These are phyloP conservation scores for Dryas octopetala DNA, from an alignment of 306 rosid species.

Conservation along the genomic window DNA sequence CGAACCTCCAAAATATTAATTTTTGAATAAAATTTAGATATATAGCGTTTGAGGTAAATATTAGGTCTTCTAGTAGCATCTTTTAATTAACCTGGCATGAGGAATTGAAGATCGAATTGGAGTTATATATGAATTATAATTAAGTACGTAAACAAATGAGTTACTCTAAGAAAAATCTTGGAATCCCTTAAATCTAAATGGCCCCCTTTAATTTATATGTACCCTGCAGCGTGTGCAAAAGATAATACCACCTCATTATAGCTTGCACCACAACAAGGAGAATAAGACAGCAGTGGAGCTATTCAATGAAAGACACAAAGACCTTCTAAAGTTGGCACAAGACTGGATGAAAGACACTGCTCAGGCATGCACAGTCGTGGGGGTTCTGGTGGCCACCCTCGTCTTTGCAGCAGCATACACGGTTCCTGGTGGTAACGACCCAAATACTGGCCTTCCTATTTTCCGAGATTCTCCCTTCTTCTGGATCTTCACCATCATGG, in stretches of 20 bases:
- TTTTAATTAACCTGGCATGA: no score
- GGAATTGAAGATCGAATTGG: no score
- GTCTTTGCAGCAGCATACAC: constrained; percentile 39
- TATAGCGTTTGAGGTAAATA: no score
- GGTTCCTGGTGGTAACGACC: constrained; percentile 5
- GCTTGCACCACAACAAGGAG: neutral
- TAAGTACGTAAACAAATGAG: no score
- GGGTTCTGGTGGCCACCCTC: constrained; percentile 33
- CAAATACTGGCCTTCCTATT: neutral
- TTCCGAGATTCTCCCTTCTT: constrained; percentile 14
- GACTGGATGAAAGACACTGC: constrained; percentile 28
- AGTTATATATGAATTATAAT: no score
- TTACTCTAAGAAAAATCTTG: no score
- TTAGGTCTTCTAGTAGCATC: no score
- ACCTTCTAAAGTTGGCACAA: constrained; percentile 19
- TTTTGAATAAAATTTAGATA: no score
- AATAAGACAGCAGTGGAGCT: constrained; percentile 7
- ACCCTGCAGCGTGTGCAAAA: constrained; percentile 29
- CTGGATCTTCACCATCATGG: constrained; percentile 33
- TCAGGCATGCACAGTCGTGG: constrained; percentile 33
- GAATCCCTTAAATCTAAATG: no score
- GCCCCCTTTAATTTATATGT: neutral
- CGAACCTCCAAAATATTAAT: no score
- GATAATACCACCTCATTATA: neutral
- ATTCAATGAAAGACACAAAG: neutral